Conservation (phyloP, 257 asterid species). For the Solanum sparsipilum region DNA sequence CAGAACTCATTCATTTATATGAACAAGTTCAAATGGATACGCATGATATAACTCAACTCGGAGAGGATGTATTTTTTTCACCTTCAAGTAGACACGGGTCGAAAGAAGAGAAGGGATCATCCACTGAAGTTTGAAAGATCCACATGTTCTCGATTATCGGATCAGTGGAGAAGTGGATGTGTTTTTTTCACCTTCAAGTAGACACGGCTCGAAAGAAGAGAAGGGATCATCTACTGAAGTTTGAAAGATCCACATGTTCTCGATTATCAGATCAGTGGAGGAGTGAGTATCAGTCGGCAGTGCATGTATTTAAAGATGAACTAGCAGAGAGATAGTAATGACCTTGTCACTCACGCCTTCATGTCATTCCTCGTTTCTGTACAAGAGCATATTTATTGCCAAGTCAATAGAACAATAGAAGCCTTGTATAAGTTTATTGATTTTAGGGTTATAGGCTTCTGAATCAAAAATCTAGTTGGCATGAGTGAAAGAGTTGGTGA, state of each 20-base stretch:
- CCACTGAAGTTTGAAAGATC: background rate
- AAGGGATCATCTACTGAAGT: background rate
- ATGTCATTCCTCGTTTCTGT: background rate
- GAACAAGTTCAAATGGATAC: background rate
- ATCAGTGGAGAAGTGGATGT: background rate
- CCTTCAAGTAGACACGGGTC: background rate
- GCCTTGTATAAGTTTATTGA: background rate
- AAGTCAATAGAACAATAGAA: background rate
- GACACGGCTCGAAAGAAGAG: background rate
- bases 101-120: background rate
- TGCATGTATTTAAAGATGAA: background rate
- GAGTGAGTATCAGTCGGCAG: background rate
- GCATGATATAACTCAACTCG: background rate
- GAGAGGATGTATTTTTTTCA: background rate
- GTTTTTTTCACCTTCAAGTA: background rate
- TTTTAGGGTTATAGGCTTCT: background rate
- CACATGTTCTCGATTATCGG: background rate
- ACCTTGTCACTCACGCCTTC: background rate
- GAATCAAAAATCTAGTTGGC: background rate
- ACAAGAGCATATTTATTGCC: background rate
- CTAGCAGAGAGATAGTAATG: background rate
- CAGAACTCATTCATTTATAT: background rate
- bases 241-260: background rate
- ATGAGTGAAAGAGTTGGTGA: background rate
- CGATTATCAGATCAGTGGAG: background rate